Conservation (phyloP, 2,329 filamentous ascomycete genomes). For the Emmonsiellopsis sp. region DNA sequence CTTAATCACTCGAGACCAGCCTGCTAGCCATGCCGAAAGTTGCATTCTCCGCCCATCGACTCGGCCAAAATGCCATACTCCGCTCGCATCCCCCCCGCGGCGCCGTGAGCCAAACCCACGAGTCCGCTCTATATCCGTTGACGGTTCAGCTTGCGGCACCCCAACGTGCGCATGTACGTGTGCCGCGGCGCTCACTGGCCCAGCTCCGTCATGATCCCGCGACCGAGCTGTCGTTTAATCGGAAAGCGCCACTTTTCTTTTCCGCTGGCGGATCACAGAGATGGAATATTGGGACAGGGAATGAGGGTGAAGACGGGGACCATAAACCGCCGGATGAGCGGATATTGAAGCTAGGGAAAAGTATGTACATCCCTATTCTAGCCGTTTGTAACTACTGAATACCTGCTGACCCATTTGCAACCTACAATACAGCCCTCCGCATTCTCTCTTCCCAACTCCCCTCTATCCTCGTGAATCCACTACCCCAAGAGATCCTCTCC, state of each 20-base stretch:
- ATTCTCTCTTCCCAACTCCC: slow-evolving; percentile 55
- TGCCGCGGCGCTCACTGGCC: background rate
- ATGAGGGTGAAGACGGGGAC: slow-evolving; percentile 21
- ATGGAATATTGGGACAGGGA: slow-evolving; percentile 16
- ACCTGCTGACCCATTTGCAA: background rate
- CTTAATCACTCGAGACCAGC: background rate
- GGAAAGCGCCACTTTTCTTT: slow-evolving; percentile 19
- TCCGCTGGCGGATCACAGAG: slow-evolving; percentile 9
- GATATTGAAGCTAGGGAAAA: slow-evolving; percentile 54
- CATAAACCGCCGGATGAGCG: slow-evolving; percentile 49
- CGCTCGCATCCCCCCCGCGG: background rate
- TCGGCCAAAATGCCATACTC: background rate
- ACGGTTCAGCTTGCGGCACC: background rate
- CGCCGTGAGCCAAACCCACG: background rate
- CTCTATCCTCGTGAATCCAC: slow-evolving; percentile 50
- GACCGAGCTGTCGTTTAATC: slow-evolving; percentile 4
- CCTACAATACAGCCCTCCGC: slow-evolving; percentile 42
- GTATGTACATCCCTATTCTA: slow-evolving; percentile 27
- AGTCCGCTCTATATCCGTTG: background rate
- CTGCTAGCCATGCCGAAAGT: background rate
- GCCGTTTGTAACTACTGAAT: background rate
- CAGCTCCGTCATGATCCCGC: slow-evolving; percentile 1
- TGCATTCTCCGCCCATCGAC: background rate
- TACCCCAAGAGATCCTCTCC: slow-evolving; percentile 54
- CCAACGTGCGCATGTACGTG: background rate